phyloP scores from a whole-genome alignment of 768 basidiomycete genomes.

The Suillus cothurnatus region DNA sequence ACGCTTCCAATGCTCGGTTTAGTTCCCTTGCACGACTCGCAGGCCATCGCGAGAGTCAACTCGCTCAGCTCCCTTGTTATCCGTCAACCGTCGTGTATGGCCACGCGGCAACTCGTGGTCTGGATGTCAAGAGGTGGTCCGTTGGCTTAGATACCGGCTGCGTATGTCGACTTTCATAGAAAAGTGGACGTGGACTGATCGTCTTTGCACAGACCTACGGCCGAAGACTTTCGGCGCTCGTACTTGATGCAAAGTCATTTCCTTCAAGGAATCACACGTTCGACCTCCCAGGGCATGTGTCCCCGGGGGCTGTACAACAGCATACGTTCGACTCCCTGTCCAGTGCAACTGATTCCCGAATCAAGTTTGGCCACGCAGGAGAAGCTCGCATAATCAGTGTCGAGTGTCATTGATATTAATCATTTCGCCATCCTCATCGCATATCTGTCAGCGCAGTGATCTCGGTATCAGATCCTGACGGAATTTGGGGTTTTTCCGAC shows the following conservation, averaged over 20 bases:
- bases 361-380: constrained; percentile 33
- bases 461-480: background rate
- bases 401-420: constrained; percentile 37
- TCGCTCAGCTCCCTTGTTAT: constrained; percentile 54
- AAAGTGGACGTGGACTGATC: background rate
- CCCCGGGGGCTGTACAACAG: background rate
- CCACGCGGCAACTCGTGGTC: constrained; percentile 76
- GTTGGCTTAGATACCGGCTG: constrained; percentile 84
- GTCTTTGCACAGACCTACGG: constrained; percentile 52
- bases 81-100: constrained; percentile 86
- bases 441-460: background rate
- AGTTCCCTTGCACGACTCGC: background rate
- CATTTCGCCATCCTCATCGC: background rate
- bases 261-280: constrained; percentile 30
- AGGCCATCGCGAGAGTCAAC: constrained; percentile 10
- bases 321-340: background rate
- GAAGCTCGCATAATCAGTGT: constrained; percentile 55
- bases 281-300: background rate
- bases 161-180: constrained; percentile 44
- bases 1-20: background rate
- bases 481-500: background rate
- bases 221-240: constrained; percentile 62
- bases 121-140: constrained; percentile 83
- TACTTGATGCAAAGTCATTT: constrained; percentile 44
- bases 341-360: background rate